Percentiles rank a stretch among this genome's conserved stretches.
phyloP scores from a whole-genome alignment of 2,329 filamentous ascomycete species.

The Thielaviopsis musarum region DNA sequence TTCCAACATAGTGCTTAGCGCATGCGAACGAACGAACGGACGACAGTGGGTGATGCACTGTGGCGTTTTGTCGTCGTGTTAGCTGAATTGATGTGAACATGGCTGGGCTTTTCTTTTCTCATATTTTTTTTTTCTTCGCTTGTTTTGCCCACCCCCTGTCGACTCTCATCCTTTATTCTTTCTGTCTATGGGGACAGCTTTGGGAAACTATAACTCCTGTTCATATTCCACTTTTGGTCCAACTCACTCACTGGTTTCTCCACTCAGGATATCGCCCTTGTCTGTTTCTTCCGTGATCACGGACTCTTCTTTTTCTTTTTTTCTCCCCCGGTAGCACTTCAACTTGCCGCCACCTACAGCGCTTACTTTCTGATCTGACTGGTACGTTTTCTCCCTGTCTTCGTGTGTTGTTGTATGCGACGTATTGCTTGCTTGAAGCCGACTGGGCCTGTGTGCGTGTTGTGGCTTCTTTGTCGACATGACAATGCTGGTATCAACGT shows the following conservation, averaged over 20 bases:
- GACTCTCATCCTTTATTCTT: constrained; percentile 11
- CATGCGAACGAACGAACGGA: too few species aligned
- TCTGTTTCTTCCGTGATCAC: constrained; percentile 2
- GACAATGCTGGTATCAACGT: background rate
- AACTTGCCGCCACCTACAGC: background rate
- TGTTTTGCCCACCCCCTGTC: constrained; percentile 5
- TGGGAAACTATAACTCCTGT: constrained; percentile 10
- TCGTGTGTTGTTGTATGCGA: background rate
- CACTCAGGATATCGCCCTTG: constrained; percentile 1
- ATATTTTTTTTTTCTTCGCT: constrained; percentile 4
- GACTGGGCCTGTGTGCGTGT: background rate
- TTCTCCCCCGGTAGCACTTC: background rate
- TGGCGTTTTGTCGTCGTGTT: too few species aligned
- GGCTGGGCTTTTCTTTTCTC: background rate
- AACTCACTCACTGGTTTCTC: background rate
- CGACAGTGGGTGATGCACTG: too few species aligned
- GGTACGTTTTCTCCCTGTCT: constrained; percentile 1
- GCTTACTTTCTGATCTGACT: background rate
- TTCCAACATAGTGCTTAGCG: too few species aligned
- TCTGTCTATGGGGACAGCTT: constrained; percentile 2
- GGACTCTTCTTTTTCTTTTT: background rate
- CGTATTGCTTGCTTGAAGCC: background rate
- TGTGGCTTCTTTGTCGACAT: background rate
- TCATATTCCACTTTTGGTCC: constrained; percentile 7
- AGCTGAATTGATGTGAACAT: background rate